Evolutionary conservation across 129 eudicot species (phyloP), one percentile per base, ranked within the genome.

Genomic region (Scalesia atractyloides): DNA sequence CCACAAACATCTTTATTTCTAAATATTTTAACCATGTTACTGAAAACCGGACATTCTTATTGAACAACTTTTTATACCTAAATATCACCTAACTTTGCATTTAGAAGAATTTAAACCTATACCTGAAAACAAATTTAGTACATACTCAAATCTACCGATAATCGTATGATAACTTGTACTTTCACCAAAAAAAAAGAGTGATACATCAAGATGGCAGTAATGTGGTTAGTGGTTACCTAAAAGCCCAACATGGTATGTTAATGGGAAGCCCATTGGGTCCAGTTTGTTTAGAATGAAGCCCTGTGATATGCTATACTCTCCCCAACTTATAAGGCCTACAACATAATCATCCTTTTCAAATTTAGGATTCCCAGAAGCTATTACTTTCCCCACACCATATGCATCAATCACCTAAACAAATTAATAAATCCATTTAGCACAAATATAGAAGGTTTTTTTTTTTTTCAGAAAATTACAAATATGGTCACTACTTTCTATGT

Each of bases 351-450:
- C 91, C 76, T 92, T 83, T 33, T 84, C 77, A 64, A 84, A 86
- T 16, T 79, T 87, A 9, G 87, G 80, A 72, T 83, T 58, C 18
- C 80, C 85, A 48, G 97, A 92, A 60, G 82, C 91, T 49, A 92
- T 73, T 41, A 92, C 96, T 67, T 69, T 87, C 15, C 97, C 97
- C 43, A 92, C 88, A 41, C 89, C 97, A 76, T 67, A 85, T 16
- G 89, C 81, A 78, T 89, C 94, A 44, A 92, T 80, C 37, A 73
- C 79, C 96, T 91, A 3, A 0, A 41, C 10, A 41, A 8, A 30
- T 30, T 30, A 70, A 62, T 9, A 46, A 50, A 68, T 33, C 36
- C 16, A 46, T 15, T 18, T 58, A 18, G 5, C 20, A 60, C 18
- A 62, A 51, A 41, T 41, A 8, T 41, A 41, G 1, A 11, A 7